phyloP scores from a whole-genome alignment of 352 stramenopile genomes.

The Pythium aristosporum region DNA sequence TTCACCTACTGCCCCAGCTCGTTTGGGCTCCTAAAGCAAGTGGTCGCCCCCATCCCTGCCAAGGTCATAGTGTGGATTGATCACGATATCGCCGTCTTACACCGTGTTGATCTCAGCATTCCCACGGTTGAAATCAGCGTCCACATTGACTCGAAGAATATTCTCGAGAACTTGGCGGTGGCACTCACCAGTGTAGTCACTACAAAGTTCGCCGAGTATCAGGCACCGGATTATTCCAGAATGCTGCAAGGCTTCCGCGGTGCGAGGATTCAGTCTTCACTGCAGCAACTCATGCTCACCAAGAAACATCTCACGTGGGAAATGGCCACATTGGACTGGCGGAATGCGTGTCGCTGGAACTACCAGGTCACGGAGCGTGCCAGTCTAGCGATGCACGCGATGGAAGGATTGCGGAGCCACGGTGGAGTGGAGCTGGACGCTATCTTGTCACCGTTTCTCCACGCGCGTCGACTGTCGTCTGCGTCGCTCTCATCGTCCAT shows the following conservation, averaged over 20 bases:
- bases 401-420: conserved; percentile 33
- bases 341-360: conserved; percentile 53
- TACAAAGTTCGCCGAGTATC: conserved; percentile 45
- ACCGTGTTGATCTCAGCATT: conserved; percentile 58
- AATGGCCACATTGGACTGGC: conserved; percentile 57
- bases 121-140: conserved; percentile 53
- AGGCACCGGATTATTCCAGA: conserved; percentile 33
- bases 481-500: conserved; percentile 39
- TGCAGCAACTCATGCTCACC: conserved; percentile 44
- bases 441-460: conserved; percentile 36
- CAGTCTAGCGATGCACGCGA: conserved; percentile 39
- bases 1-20: conserved; percentile 58
- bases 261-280: conserved; percentile 19
- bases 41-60: conserved; percentile 63
- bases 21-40: conserved; percentile 58
- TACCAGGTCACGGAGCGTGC: conserved; percentile 48
- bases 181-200: conserved; percentile 37
- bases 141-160: conserved; percentile 54
- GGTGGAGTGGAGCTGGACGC: conserved; percentile 46
- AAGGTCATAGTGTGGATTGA: conserved; percentile 60
- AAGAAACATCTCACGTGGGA: conserved; percentile 66
- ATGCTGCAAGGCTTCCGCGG: conserved; percentile 31
- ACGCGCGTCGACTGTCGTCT: conserved; percentile 31
- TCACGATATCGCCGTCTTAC: conserved; percentile 33
- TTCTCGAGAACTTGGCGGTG: conserved; percentile 52